Evolutionary conservation across 2,329 filamentous ascomycete species (phyloP), one percentile per base, ranked within the genome.

Genomic region (Zelopaecilomyces penicillatus): DNA sequence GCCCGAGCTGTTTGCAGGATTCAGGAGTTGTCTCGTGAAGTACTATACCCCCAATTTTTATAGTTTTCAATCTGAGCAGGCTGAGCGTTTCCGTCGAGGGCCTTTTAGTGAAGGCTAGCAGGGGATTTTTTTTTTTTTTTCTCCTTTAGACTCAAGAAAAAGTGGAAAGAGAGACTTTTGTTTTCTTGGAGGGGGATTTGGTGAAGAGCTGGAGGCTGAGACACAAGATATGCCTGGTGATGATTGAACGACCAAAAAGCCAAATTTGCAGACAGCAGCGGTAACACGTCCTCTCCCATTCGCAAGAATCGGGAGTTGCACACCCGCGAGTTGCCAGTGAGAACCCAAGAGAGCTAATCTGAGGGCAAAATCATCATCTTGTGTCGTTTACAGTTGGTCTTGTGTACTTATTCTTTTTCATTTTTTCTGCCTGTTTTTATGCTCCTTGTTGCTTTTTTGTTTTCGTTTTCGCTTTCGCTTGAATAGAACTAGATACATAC

Each of bases 301-400:
- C 32, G 19, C 19, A 19, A 19, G 19, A 19, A 19, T 19, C 19
- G 19, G 19, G 19, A 19, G 19, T 19, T 19, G 19, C 19, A 19
- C 19, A 19, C 19, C 50, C 52, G 58, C 63, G 68, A 53, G 70
- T 73, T 73, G 69, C 64, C 69, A 50, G 48, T 74, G 71, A 73
- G 71, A 74, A 74, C 69, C 61, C 56, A 63, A 69, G 71, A 74
- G 71, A 74, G 71, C 71, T 74, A 72, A 74, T 74, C 71, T 74
- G 71, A 74, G 71, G 71, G 71, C 57, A 37, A n/a, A 28, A 10
- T 45, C 32, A 19, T 19, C 19, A 19, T 19, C 19, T 19, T 19
- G 19, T 19, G 19, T 19, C 19, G 19, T 19, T 19, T 19, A 19
- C 19, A 19, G 19, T 19, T 19, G 19, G 19, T 19, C 19, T 19